Base-by-base conservation (phyloP, 805 yeast genomes). In the Teunomyces panamensis region DNA sequence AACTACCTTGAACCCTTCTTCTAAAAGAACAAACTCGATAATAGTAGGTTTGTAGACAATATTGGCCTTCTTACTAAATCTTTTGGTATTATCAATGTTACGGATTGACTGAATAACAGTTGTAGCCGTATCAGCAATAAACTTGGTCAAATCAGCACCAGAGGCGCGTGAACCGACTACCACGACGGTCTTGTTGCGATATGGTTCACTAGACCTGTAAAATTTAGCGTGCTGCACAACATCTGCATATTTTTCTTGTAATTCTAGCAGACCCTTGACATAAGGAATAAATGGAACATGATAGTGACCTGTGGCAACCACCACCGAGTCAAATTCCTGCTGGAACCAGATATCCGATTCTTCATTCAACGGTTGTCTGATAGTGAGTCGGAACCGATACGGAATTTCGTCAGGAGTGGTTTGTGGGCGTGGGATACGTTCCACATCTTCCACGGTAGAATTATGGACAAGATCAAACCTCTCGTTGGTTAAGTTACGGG, bases 291-390 rank as follows among this genome's bases (percentile, higher is more conserved):
- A 71, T 1, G 81, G 80, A 4, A 70, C 57, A 48, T 73, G 75
- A 55, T 75, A 77, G 57, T 77, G 80, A 16, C 81, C 81, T 13
- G 69, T 68, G 7, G 79, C 75, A 13, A 77, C 65, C 16, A 75
- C 61, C 14, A 77, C 68, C 17, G 71, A 60, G 56, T 77, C 79
- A 49, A 63, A 76, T 9, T 50, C 57, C 37, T 65, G 61, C 43
- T 62, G 68, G 50, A 53, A 64, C 79, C 79, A 74, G 8, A 54
- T 39, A 28, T 73, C 77, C 2, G 57, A 10, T 1, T 52, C 52
- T 9, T 57, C 58, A 20, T 44, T 36, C 39, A 52, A 41, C 50
- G 57, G 13, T 54, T 56, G 49, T 59, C 75, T 58, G 16, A 70
- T 44, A 0, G 68, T 62, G 26, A 71, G 44, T n/a, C 54, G 58